These are phyloP conservation scores for Paecilomyces fulvus DNA, from an alignment of 2,329 filamentous ascomycete genomes.

Conservation along the genomic window DNA sequence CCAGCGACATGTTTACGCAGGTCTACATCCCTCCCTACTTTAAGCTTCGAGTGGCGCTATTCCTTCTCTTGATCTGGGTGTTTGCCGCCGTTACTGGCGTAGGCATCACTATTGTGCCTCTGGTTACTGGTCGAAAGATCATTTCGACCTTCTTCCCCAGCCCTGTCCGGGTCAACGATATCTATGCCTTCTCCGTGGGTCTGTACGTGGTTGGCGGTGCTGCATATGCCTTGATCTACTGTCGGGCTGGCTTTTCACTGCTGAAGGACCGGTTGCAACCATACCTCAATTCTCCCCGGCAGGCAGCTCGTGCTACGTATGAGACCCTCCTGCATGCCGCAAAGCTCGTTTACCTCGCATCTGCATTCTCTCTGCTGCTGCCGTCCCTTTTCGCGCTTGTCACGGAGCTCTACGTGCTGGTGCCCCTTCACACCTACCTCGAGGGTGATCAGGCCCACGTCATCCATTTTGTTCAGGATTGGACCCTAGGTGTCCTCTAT, in stretches of 20 bases:
- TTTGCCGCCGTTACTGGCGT: slow-evolving; percentile 87
- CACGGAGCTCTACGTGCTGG: slow-evolving; percentile 78
- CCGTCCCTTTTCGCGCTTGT: slow-evolving; percentile 71
- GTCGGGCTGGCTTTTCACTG: slow-evolving; percentile 14
- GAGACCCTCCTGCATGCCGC: slow-evolving; percentile 25
- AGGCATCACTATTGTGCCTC: slow-evolving; percentile 72
- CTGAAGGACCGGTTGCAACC: slow-evolving; percentile 16
- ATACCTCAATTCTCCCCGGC: slow-evolving; percentile 22
- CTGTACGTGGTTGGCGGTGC: slow-evolving; percentile 68
- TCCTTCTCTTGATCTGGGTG: slow-evolving; percentile 84
- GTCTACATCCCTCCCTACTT: slow-evolving; percentile 84
- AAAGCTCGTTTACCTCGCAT: slow-evolving; percentile 66
- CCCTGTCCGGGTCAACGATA: slow-evolving; percentile 75
- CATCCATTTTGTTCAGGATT: slow-evolving; percentile 82
- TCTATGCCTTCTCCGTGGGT: slow-evolving; percentile 91
- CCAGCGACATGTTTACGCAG: slow-evolving; percentile 55
- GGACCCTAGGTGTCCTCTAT: slow-evolving; percentile 88
- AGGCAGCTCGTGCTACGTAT: slow-evolving; percentile 15
- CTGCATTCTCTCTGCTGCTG: slow-evolving; percentile 66
- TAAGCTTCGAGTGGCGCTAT: slow-evolving; percentile 66
- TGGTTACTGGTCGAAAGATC: slow-evolving; percentile 73
- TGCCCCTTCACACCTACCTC: slow-evolving; percentile 78
- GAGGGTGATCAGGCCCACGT: slow-evolving; percentile 25
- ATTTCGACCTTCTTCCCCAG: slow-evolving; percentile 65
- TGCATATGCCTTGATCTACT: slow-evolving; percentile 53